Evolutionary conservation across 148 eudicot genomes (phyloP).

Genomic region (Rhododendron henanense): DNA sequence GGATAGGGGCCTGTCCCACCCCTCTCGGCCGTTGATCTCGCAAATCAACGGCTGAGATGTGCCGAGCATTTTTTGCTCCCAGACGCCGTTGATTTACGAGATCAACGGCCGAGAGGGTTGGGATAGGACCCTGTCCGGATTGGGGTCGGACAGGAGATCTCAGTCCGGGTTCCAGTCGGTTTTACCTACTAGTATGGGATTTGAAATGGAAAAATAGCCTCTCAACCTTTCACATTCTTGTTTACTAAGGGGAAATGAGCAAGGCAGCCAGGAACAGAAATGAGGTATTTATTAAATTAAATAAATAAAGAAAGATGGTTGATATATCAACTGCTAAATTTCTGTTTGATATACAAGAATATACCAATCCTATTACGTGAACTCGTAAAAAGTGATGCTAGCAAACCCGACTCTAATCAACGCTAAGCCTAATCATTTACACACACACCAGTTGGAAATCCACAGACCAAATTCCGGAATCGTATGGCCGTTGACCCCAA

Average conservation of each 20-base stretch:
- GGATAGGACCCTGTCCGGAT: too few species aligned
- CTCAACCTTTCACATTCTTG: neutral
- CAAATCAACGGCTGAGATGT: too few species aligned
- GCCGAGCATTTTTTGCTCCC: too few species aligned
- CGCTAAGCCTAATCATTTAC: conserved; percentile 9
- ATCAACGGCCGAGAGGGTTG: too few species aligned
- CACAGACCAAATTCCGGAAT: neutral
- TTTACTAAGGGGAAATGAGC: neutral
- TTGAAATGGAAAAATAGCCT: neutral
- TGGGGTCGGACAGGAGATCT: too few species aligned
- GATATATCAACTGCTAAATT: neutral
- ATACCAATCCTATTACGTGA: neutral
- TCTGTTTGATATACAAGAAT: conserved; percentile 6
- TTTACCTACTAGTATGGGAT: too few species aligned
- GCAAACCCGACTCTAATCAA: neutral
- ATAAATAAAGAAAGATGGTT: neutral
- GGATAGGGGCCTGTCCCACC: too few species aligned
- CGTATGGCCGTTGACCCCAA: neutral
- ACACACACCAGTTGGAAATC: neutral
- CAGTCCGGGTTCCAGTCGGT: too few species aligned
- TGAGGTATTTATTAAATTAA: neutral
- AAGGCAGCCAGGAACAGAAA: neutral
- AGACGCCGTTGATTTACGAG: too few species aligned
- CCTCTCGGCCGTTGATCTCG: too few species aligned
- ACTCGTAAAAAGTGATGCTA: neutral